These are phyloP conservation scores for Phaseolus lunatus DNA, from an alignment of 306 rosid genomes.

Conservation along the genomic window DNA sequence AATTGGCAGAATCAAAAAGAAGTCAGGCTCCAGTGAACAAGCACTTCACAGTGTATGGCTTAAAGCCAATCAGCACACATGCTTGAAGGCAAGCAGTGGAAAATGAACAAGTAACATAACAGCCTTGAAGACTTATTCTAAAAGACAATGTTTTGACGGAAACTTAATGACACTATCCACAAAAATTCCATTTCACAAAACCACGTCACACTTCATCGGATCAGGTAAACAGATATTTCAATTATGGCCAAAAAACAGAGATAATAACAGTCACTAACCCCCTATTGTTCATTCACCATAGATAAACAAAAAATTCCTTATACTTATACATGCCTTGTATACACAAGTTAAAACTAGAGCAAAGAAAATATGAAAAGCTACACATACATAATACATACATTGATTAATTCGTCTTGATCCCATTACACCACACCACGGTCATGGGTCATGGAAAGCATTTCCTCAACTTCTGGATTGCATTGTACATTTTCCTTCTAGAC, in stretches of 20 bases:
- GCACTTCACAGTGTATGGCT: neutral
- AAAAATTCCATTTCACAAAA: neutral
- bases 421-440: neutral
- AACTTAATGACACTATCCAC: neutral
- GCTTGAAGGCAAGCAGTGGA: slow-evolving; percentile 9
- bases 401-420: neutral
- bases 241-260: neutral
- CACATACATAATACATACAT: slow-evolving; percentile 23
- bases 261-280: slow-evolving; percentile 10
- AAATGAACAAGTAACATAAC: slow-evolving; percentile 14
- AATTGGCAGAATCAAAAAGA: slow-evolving; percentile 30
- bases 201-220: slow-evolving; percentile 8
- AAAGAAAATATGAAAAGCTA: slow-evolving; percentile 26
- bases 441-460: slow-evolving; percentile 59
- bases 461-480: slow-evolving; percentile 72
- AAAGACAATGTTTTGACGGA: slow-evolving; percentile 1
- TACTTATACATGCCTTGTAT: slow-evolving; percentile 42
- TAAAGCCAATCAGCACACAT: neutral
- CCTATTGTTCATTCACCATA: slow-evolving; percentile 16
- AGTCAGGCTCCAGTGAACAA: neutral
- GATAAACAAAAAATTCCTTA: slow-evolving; percentile 20
- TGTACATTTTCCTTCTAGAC: slow-evolving; percentile 73
- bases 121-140: neutral
- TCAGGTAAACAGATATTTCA: neutral
- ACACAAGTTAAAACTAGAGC: slow-evolving; percentile 30